Evolutionary conservation across 371 early-diverging fungal species (phyloP).

Genomic region (Chytridium lagenaria): DNA sequence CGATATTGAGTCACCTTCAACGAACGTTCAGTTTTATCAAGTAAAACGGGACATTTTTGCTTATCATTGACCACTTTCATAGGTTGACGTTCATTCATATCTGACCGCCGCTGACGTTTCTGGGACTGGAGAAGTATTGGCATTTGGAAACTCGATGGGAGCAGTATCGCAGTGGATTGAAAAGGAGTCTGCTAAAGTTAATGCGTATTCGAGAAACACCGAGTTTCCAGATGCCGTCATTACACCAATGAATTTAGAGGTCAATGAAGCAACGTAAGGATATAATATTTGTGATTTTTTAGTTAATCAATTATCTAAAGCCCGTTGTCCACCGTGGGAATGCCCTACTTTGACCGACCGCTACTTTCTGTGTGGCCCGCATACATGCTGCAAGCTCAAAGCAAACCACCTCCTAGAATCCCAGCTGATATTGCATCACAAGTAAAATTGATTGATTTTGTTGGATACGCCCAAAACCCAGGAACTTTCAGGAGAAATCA

Average conservation of each 20-base stretch:
- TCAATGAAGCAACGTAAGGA: neutral
- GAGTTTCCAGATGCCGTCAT: slow-evolving; percentile 59
- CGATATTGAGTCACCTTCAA: slow-evolving; percentile 58
- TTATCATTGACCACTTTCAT: neutral
- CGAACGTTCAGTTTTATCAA: slow-evolving; percentile 72
- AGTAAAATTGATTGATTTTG: slow-evolving; percentile 88
- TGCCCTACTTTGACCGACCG: slow-evolving; percentile 79
- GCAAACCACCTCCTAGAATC: slow-evolving; percentile 70
- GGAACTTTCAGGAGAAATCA: slow-evolving; percentile 81
- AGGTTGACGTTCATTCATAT: slow-evolving; percentile 46
- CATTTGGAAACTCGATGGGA: slow-evolving; percentile 73
- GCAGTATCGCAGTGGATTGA: slow-evolving; percentile 73
- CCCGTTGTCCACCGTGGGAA: slow-evolving; percentile 79
- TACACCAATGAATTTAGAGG: slow-evolving; percentile 9
- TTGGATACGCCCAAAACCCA: slow-evolving; percentile 90
- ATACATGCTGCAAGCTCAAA: slow-evolving; percentile 66
- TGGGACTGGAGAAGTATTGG: slow-evolving; percentile 73
- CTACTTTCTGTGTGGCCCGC: slow-evolving; percentile 79
- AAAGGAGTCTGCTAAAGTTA: slow-evolving; percentile 62
- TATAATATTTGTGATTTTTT: neutral
- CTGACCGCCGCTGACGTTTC: slow-evolving; percentile 69
- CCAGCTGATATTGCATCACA: slow-evolving; percentile 75
- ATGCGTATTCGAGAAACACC: slow-evolving; percentile 70
- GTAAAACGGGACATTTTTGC: slow-evolving; percentile 28
- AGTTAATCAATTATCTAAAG: slow-evolving; percentile 37